Conservation (phyloP, 495 filamentous ascomycete species). For the Chlorociboria aeruginascens region DNA sequence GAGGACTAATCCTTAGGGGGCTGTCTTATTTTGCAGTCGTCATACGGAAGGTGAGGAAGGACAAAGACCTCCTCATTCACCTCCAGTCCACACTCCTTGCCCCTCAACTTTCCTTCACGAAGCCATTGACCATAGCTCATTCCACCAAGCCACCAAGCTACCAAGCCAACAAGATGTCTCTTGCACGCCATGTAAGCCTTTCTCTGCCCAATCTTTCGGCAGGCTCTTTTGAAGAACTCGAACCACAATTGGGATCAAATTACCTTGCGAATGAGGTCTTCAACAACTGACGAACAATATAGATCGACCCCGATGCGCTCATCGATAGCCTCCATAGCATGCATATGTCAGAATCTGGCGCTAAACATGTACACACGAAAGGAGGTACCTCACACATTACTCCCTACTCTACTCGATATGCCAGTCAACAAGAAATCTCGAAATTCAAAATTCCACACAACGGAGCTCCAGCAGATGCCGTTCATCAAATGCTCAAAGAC, state of each 20-base stretch:
- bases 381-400: conserved; percentile 40
- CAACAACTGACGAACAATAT: not conserved
- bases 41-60: not conserved
- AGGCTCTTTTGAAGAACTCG: not conserved
- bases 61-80: not conserved
- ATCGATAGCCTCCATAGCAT: conserved; percentile 38
- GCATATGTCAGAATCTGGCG: conserved; percentile 27
- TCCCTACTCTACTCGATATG: conserved; percentile 52
- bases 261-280: not conserved
- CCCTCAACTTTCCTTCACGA: not conserved
- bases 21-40: not conserved
- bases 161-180: conserved; percentile 22
- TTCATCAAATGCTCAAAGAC: conserved; percentile 59
- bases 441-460: conserved; percentile 54
- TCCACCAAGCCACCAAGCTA: conserved; percentile 5
- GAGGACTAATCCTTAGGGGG: not conserved
- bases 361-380: conserved; percentile 27
- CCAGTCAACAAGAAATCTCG: conserved; percentile 46
- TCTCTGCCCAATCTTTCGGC: not conserved
- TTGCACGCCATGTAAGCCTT: conserved; percentile 27
- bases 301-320: conserved; percentile 54
- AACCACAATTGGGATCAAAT: not conserved
- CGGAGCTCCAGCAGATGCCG: conserved; percentile 50
- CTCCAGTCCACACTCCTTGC: not conserved
- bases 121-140: not conserved